Percentiles rank a stretch among this genome's conserved stretches.
Evolutionary conservation across 2,329 filamentous ascomycete species (phyloP).

Genomic region (Periconia macrospinosa): DNA sequence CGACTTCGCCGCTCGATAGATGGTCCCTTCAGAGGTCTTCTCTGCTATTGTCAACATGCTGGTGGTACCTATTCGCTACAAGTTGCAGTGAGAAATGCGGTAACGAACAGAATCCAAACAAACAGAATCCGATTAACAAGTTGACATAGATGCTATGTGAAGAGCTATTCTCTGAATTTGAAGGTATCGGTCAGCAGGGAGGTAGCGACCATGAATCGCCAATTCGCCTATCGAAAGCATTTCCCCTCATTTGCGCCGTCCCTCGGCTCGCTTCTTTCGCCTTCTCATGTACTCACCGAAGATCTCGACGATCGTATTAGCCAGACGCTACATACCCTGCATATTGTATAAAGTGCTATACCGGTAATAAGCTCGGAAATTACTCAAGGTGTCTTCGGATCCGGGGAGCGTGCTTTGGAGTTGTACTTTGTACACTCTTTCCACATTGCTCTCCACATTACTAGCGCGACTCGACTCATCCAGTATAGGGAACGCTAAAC

Average conservation of each 20-base stretch:
- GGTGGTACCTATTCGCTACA: not conserved
- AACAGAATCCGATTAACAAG: not conserved
- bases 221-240: constrained; percentile 1
- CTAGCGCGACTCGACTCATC: not conserved
- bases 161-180: not conserved
- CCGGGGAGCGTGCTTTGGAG: constrained; percentile 3
- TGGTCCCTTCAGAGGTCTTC: constrained; percentile 28
- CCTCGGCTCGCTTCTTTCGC: constrained; percentile 10
- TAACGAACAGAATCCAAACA: not conserved
- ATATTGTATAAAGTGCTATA: no score
- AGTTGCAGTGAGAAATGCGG: not conserved
- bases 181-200: not conserved
- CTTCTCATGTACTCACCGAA: no score
- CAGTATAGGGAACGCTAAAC: not conserved
- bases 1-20: constrained; percentile 36
- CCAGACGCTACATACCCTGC: not conserved
- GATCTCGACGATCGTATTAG: no score
- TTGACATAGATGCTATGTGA: not conserved
- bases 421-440: not conserved
- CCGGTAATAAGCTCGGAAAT: no score
- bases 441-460: not conserved
- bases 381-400: no score
- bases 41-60: constrained; percentile 39
- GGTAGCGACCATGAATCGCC: not conserved
- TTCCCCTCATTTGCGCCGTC: constrained; percentile 3